These are phyloP conservation scores for Stygiomarasmius scandens DNA, from an alignment of 1,284 basidiomycete species.

Conservation along the genomic window DNA sequence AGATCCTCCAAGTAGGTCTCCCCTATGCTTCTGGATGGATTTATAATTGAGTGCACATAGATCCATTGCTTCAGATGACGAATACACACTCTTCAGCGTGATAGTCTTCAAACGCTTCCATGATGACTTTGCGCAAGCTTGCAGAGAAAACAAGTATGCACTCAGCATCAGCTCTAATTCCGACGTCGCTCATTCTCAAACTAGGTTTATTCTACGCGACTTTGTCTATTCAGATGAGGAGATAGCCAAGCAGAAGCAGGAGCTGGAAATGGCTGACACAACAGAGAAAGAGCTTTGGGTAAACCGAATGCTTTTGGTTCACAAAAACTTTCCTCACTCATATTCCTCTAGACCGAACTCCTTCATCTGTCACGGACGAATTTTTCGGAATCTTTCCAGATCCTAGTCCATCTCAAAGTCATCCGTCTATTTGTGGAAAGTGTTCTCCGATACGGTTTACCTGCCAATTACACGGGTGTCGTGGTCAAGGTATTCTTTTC, in stretches of 20 bases:
- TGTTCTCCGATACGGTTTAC: slow-evolving; percentile 93
- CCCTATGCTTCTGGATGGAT: slow-evolving; percentile 14
- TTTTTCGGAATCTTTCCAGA: slow-evolving; percentile 96
- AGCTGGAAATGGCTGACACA: slow-evolving; percentile 77
- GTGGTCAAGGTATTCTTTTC: slow-evolving; percentile 67
- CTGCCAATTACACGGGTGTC: slow-evolving; percentile 87
- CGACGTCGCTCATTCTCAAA: slow-evolving; percentile 6
- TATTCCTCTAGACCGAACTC: slow-evolving; percentile 77
- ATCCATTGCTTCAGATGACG: slow-evolving; percentile 80
- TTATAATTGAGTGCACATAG: slow-evolving; percentile 35
- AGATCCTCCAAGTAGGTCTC: slow-evolving; percentile 80
- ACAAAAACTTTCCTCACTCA: slow-evolving; percentile 11
- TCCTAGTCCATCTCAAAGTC: slow-evolving; percentile 93
- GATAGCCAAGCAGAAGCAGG: slow-evolving; percentile 82
- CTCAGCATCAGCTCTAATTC: background rate
- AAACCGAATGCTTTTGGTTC: slow-evolving; percentile 25
- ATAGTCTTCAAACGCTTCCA: slow-evolving; percentile 91
- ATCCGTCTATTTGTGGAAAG: slow-evolving; percentile 93
- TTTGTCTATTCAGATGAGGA: slow-evolving; percentile 91
- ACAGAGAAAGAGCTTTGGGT: slow-evolving; percentile 99
- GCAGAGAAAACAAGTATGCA: slow-evolving; percentile 89
- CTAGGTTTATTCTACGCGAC: slow-evolving; percentile 87
- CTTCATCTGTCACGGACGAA: slow-evolving; percentile 92
- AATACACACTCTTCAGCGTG: slow-evolving; percentile 86
- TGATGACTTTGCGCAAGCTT: slow-evolving; percentile 94